Conservation (phyloP, 768 basidiomycete species). For the Holtermannia corniformis region DNA sequence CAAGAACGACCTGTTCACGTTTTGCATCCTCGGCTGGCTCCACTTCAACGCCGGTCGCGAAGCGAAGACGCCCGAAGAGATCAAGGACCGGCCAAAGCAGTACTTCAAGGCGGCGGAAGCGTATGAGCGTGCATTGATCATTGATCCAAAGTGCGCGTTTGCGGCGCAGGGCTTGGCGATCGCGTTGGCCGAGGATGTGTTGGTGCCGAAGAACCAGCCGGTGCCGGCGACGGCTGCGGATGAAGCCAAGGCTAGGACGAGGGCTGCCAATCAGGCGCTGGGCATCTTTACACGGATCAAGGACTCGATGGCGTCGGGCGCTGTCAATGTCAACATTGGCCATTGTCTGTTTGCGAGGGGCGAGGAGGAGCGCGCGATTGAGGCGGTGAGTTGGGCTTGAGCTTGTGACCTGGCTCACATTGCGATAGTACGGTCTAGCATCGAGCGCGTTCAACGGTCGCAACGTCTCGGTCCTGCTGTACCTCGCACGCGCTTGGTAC, state of each 20-base stretch:
- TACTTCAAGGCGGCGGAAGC: conserved; percentile 81
- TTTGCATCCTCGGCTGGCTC: conserved; percentile 81
- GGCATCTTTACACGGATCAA: conserved; percentile 83
- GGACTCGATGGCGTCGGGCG: conserved; percentile 70
- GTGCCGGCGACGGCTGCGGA: conserved; percentile 43
- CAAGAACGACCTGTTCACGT: conserved; percentile 78
- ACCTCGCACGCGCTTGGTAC: conserved; percentile 87
- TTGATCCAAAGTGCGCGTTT: conserved; percentile 77
- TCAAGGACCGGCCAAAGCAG: conserved; percentile 62
- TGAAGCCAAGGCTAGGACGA: conserved; percentile 55
- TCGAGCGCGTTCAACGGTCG: conserved; percentile 66
- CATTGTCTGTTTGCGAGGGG: conserved; percentile 89
- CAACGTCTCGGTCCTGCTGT: conserved; percentile 66
- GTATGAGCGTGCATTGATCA: conserved; percentile 77
- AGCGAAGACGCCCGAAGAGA: conserved; percentile 50
- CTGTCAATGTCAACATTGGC: conserved; percentile 91
- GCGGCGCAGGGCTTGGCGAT: conserved; percentile 95
- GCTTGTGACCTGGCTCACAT: not conserved
- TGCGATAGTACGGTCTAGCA: conserved; percentile 76
- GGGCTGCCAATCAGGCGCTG: conserved; percentile 70
- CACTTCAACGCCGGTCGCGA: conserved; percentile 79
- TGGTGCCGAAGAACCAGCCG: conserved; percentile 48
- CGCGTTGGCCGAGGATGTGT: conserved; percentile 79
- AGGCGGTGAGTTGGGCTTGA: conserved; percentile 55
- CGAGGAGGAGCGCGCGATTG: conserved; percentile 91